Evolutionary conservation across 768 basidiomycete genomes (phyloP).

Genomic region (Boletus subparvulus): DNA sequence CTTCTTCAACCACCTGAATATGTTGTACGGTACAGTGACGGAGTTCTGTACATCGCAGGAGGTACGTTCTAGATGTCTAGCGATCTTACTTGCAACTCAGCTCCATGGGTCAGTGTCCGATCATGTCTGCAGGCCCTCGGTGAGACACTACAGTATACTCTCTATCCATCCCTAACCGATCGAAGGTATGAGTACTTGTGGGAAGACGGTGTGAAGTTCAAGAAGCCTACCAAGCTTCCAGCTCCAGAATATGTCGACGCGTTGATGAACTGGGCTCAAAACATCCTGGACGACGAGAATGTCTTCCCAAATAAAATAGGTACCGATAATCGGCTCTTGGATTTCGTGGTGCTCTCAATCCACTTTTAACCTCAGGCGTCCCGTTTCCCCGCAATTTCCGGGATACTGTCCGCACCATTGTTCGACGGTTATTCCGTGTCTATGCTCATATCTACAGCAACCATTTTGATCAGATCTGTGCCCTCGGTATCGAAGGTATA

Average conservation of each 20-base stretch:
- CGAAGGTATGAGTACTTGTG: conserved; percentile 92
- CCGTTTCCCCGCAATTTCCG: conserved; percentile 90
- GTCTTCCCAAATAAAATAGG: conserved; percentile 96
- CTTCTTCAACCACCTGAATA: conserved; percentile 99
- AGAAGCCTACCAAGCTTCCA: conserved; percentile 88
- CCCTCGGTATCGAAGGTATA: conserved; percentile 94
- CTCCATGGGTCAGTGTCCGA: conserved; percentile 64
- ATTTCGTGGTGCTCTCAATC: conserved; percentile 6
- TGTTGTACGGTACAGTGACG: conserved; percentile 97
- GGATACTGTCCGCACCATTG: conserved; percentile 87
- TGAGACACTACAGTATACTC: conserved; percentile 33
- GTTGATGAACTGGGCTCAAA: conserved; percentile 98
- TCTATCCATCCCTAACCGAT: conserved; percentile 4
- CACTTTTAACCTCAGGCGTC: conserved; percentile 54
- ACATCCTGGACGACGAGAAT: conserved; percentile 85
- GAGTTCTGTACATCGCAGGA: conserved; percentile 97
- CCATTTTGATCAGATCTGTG: conserved; percentile 98
- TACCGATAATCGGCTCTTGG: conserved; percentile 28
- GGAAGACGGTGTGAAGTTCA: conserved; percentile 88
- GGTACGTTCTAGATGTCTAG: conserved; percentile 43
- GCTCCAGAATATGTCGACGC: conserved; percentile 97
- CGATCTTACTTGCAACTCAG: conserved; percentile 9
- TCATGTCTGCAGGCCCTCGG: conserved; percentile 96
- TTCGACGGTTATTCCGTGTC: conserved; percentile 90
- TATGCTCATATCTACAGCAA: conserved; percentile 99